These are phyloP conservation scores for Blyttiomyces sp. DNA, from an alignment of 371 early-diverging fungal genomes.

Conservation along the genomic window DNA sequence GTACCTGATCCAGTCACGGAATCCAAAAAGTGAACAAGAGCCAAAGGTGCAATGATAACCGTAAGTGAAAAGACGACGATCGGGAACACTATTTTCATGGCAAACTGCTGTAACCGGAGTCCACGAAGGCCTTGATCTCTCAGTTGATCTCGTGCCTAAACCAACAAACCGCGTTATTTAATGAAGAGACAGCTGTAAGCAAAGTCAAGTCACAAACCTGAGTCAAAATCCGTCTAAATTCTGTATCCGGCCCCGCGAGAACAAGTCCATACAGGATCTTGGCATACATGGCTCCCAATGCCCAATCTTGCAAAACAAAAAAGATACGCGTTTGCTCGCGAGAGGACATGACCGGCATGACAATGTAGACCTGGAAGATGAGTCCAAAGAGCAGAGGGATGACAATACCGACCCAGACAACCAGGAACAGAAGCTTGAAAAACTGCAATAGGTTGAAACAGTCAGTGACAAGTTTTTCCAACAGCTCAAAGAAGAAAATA, in stretches of 20 bases:
- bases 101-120: slow-evolving; percentile 6
- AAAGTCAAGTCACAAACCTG: slow-evolving; percentile 14
- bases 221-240: slow-evolving; percentile 16
- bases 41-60: slow-evolving; percentile 6
- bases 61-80: slow-evolving; percentile 6
- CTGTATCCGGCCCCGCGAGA: slow-evolving; percentile 36
- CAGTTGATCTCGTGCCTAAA: slow-evolving; percentile 15
- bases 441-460: neutral
- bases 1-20: too few species aligned
- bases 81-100: slow-evolving; percentile 17
- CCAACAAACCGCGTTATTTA: neutral
- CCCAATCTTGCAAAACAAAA: slow-evolving; percentile 41
- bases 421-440: slow-evolving; percentile 23
- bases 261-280: slow-evolving; percentile 36
- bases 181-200: neutral
- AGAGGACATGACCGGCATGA: slow-evolving; percentile 20
- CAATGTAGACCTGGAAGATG: slow-evolving; percentile 41
- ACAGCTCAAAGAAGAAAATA: too few species aligned
- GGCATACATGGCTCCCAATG: slow-evolving; percentile 40
- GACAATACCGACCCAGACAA: slow-evolving; percentile 30
- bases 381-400: slow-evolving; percentile 38
- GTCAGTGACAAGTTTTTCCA: too few species aligned
- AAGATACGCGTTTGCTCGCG: slow-evolving; percentile 22
- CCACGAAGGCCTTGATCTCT: slow-evolving; percentile 11
- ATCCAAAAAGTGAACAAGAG: too few species aligned